Conservation (phyloP, 768 basidiomycete genomes). For the Harrya chromipes region DNA sequence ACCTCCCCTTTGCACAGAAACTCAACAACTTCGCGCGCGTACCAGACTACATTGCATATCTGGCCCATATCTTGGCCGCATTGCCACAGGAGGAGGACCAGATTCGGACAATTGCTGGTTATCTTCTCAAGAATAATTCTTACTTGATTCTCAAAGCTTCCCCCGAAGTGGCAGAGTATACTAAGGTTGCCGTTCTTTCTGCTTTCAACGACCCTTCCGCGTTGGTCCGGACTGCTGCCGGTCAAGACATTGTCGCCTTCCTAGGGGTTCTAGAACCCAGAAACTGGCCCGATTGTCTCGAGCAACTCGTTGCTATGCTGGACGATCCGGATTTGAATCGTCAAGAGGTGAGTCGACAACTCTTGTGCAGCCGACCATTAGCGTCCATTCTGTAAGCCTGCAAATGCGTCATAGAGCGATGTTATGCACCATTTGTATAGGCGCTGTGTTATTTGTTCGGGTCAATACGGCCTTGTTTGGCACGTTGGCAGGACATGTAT, state of each 20-base stretch:
- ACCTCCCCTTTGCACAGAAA: slow-evolving; percentile 52
- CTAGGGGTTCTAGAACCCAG: slow-evolving; percentile 84
- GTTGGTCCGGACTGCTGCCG: slow-evolving; percentile 92
- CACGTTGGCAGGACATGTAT: slow-evolving; percentile 1
- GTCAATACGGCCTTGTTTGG: background rate
- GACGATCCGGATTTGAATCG: slow-evolving; percentile 74
- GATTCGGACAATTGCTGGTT: slow-evolving; percentile 93
- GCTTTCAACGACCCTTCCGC: slow-evolving; percentile 79
- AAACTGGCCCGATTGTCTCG: slow-evolving; percentile 95
- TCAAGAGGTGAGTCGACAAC: slow-evolving; percentile 75
- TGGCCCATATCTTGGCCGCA: slow-evolving; percentile 86
- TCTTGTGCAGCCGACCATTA: background rate
- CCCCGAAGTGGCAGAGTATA: slow-evolving; percentile 64
- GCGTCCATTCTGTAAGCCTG: background rate
- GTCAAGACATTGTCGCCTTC: slow-evolving; percentile 88
- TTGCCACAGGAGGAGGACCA: slow-evolving; percentile 85
- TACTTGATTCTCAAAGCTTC: slow-evolving; percentile 68
- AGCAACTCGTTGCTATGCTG: slow-evolving; percentile 75
- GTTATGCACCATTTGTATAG: background rate
- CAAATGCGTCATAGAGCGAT: background rate
- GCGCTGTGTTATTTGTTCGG: slow-evolving; percentile 9
- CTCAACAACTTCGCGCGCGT: slow-evolving; percentile 82
- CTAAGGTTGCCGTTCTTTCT: slow-evolving; percentile 72
- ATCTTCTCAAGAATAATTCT: slow-evolving; percentile 95
- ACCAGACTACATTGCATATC: slow-evolving; percentile 94